Evolutionary conservation across 129 eudicot species (phyloP).

Genomic region (Tanacetum coccineum): DNA sequence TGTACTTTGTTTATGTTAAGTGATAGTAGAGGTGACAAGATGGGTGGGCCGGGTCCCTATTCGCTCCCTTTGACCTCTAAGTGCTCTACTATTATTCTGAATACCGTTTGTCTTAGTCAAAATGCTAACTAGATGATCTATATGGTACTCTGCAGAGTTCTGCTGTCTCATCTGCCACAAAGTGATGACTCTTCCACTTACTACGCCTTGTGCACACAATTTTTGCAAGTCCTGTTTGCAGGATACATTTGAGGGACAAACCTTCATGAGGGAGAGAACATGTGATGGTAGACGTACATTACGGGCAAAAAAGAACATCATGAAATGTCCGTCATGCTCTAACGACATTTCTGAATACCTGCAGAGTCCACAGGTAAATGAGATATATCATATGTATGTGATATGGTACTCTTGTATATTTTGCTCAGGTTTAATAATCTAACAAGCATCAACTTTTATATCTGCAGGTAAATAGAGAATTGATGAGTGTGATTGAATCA

Average conservation of each 20-base stretch:
- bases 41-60: neutral
- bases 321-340: slow-evolving; percentile 88
- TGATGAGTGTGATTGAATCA: slow-evolving; percentile 55
- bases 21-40: neutral
- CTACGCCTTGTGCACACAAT: slow-evolving; percentile 75
- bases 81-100: neutral
- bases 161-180: slow-evolving; percentile 63
- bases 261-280: slow-evolving; percentile 55
- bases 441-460: neutral
- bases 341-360: slow-evolving; percentile 81
- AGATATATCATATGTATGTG: no score
- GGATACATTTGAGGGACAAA: slow-evolving; percentile 69
- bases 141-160: slow-evolving; percentile 50
- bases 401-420: no score
- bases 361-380: slow-evolving; percentile 74
- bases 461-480: slow-evolving; percentile 53
- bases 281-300: slow-evolving; percentile 64
- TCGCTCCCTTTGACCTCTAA: neutral
- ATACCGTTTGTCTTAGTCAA: neutral
- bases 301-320: slow-evolving; percentile 69
- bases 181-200: slow-evolving; percentile 66
- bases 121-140: slow-evolving; percentile 7
- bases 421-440: neutral
- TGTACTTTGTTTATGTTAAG: slow-evolving; percentile 14
- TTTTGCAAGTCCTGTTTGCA: slow-evolving; percentile 31